Base-by-base conservation (phyloP, 192 early-diverging fungal species). In the Linnemannia exigua region DNA sequence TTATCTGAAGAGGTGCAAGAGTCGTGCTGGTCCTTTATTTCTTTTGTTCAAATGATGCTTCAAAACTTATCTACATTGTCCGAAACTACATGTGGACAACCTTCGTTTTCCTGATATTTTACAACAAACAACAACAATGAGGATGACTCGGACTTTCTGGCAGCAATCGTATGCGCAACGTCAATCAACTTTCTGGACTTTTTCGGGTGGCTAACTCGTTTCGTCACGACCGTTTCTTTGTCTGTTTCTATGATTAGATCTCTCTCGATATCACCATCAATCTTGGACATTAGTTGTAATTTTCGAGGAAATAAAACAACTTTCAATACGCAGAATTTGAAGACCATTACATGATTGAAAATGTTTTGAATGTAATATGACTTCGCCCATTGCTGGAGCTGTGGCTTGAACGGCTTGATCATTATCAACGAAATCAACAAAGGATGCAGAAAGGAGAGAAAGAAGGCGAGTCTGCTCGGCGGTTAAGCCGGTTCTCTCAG, bases 51-150 rank as follows among this genome's bases (percentile, higher is more conserved):
- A 89, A 82, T 81, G 72, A 89, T 88, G 79, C 58, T 77, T 80
- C 37, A 89, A 79, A 90, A 81, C 90, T 91, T 92, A 90, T 90
- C 89, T 92, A 91, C 90, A 92, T 90, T 90, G 88, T 91, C 89
- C 85, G 88, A 92, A 86, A 54, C 70, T 68, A 81, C 31, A 80
- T 91, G 89, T 81, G 82, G 87, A 88, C 79, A 88, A 71, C 63
- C 46, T 63, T 76, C 50, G 74, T 85, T 85, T 83, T 80, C 74
- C 77, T 85, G 83, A 79, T 79, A 67, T 41, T 35, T 72, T 4
- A 54, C 71, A 72, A 31, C 31, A 58, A 35, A 50, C 17, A 5
- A 58, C 1, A 25, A 22, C 19, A 50, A 19, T 51, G 72, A 47
- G 17, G n/a, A 36, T 8, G 51, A 50, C 48, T 74, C 28, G 16